Conservation (phyloP, 2,329 filamentous ascomycete species). For the Botrytis hyacinthi region DNA sequence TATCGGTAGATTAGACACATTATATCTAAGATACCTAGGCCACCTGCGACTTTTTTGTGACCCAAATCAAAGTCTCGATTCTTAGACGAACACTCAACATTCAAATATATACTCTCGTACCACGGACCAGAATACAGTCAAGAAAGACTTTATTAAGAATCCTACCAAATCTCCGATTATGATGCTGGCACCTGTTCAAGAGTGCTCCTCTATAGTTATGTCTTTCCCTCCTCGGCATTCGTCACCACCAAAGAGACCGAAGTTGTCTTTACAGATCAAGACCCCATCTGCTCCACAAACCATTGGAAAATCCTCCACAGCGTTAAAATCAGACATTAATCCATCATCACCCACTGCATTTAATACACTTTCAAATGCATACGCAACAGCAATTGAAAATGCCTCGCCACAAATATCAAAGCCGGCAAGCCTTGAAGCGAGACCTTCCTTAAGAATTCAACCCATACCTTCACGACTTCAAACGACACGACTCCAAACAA, state of each 20-base stretch:
- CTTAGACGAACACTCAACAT: background rate
- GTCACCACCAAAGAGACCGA: conserved; percentile 44
- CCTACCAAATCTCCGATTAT: conserved; percentile 26
- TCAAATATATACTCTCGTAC: background rate
- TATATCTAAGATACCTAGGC: conserved; percentile 3
- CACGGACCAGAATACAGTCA: background rate
- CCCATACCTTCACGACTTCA: conserved; percentile 28
- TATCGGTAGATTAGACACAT: background rate
- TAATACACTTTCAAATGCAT: conserved; percentile 66
- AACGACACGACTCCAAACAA: conserved; percentile 36
- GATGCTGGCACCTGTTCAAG: conserved; percentile 34
- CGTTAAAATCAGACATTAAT: conserved; percentile 48
- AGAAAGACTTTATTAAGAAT: conserved; percentile 3
- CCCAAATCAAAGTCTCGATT: conserved; percentile 19
- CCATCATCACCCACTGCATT: conserved; percentile 61
- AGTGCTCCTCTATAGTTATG: conserved; percentile 33
- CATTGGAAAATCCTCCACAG: conserved; percentile 44
- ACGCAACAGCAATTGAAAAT: conserved; percentile 60
- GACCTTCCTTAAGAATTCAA: conserved; percentile 42
- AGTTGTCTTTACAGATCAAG: conserved; percentile 57
- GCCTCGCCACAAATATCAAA: conserved; percentile 48
- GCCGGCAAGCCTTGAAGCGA: conserved; percentile 36
- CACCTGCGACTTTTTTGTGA: conserved; percentile 19
- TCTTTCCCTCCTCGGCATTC: conserved; percentile 31
- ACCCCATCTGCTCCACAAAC: conserved; percentile 44